Base-by-base conservation (phyloP, 176 grass and related monocot genomes). In the Aechmea fasciata region DNA sequence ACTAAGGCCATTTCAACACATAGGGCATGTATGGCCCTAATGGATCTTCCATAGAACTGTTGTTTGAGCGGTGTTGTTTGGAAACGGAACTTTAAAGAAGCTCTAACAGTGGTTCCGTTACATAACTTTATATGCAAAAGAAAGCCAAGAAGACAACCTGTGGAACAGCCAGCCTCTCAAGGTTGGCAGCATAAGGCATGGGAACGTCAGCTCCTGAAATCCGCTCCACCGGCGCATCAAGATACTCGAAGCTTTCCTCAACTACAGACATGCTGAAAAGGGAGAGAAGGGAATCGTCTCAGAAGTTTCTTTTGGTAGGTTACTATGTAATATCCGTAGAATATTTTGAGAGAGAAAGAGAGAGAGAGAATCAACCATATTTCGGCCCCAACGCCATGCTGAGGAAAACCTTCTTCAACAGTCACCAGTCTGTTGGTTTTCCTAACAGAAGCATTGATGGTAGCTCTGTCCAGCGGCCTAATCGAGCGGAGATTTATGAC, bases 401-500 rank as follows among this genome's bases (percentile, higher is more conserved):
- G 94, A 24, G 94, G 94, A 69, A 92, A 97, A 41, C 86, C 86
- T 90, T 97, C 89, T 83, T 97, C 89, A 47, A 97, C 65, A 52
- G 86, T 85, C 12, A 97, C 82, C 62, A 92, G 77, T 75, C 89
- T 84, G 71, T 97, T 97, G 17, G 94, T 97, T 83, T 97, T 97
- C 78, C 94, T 81, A 48, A 97, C 94, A 63, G 89, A 97, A 74
- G 86, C 84, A 81, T 90, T 92, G 65, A 97, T 92, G 33, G 94
- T 67, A 69, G 71, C 81, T 80, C 86, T 89, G 66, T 97, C 94
- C 64, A 97, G 75, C 67, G 94, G 94, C 71, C 94, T 86, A 69
- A 97, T 83, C 50, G 89, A 90, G 48, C 94, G 89, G 74, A 97
- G 86, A 71, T 97, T 97, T 76, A 97, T 97, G 59, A 97, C 89